Conservation (phyloP, 371 early-diverging fungal genomes). For the Batkoa obscura region DNA sequence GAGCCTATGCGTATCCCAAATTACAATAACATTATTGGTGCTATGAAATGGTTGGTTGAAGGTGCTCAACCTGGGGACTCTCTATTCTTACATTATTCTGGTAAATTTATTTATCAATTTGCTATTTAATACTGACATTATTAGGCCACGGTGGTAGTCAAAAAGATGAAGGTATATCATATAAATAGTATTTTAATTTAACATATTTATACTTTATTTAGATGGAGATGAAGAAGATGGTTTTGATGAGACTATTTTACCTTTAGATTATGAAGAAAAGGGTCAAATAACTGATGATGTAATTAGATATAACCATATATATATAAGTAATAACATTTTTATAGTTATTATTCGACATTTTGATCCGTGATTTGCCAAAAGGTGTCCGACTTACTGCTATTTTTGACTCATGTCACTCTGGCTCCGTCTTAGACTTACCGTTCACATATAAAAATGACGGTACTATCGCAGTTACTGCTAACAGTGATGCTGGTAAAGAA, state of each 20-base stretch:
- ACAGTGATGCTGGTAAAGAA: constrained; percentile 23
- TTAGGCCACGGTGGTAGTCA: constrained; percentile 15
- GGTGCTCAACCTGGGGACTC: constrained; percentile 34
- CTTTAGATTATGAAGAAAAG: constrained; percentile 29
- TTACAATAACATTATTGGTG: constrained; percentile 30
- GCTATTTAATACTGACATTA: constrained; percentile 8
- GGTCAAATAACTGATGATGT: constrained; percentile 41
- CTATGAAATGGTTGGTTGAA: constrained; percentile 36
- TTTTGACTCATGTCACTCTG: constrained; percentile 37
- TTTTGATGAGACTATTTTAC: constrained; percentile 37
- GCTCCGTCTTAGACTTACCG: constrained; percentile 64
- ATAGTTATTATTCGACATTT: constrained; percentile 24
- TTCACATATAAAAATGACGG: constrained; percentile 60
- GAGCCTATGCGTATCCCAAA: constrained; percentile 28
- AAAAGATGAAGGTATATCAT: neutral
- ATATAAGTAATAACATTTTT: neutral
- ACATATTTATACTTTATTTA: constrained; percentile 14
- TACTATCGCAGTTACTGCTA: constrained; percentile 21
- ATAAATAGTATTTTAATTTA: constrained; percentile 7
- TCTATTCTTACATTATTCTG: constrained; percentile 32
- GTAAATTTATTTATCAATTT: constrained; percentile 6
- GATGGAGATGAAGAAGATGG: constrained; percentile 39
- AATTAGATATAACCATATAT: neutral
- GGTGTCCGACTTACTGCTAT: constrained; percentile 34
- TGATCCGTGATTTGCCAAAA: constrained; percentile 29